Percentiles rank a stretch among this genome's conserved stretches.
Conservation (phyloP, 2,329 filamentous ascomycete genomes). For the Hypoxylon sp. region DNA sequence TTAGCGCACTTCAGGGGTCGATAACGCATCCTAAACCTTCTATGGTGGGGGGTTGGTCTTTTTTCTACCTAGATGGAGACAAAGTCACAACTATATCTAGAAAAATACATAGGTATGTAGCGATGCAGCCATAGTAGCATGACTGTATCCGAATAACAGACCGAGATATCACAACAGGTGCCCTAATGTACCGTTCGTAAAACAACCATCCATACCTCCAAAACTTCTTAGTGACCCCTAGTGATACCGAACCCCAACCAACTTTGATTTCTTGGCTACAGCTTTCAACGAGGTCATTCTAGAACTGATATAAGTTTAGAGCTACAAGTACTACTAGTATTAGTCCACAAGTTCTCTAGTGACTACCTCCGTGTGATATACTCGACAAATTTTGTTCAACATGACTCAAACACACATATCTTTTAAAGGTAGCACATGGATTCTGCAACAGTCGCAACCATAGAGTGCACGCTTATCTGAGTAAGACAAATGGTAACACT, state of each 20-base stretch:
- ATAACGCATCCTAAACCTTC: constrained; percentile 23
- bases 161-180: constrained; percentile 13
- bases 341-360: neutral
- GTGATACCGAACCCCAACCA: constrained; percentile 13
- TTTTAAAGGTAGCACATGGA: neutral
- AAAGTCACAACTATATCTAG: neutral
- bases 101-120: no score
- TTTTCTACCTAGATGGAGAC: no score
- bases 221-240: constrained; percentile 10
- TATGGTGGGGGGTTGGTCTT: no score
- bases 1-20: constrained; percentile 22
- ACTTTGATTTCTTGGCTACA: neutral
- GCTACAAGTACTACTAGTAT: neutral
- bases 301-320: neutral
- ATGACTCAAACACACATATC: neutral
- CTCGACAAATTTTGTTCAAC: neutral
- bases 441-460: neutral
- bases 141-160: neutral
- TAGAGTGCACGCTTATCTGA: no score
- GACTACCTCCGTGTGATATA: neutral
- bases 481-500: no score
- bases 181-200: constrained; percentile 7
- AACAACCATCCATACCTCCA: constrained; percentile 10
- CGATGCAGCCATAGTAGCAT: constrained; percentile 8
- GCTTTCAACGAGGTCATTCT: no score